These are phyloP conservation scores for Rubia peregrina DNA, from an alignment of 305 asterid genomes.

Conservation along the genomic window DNA sequence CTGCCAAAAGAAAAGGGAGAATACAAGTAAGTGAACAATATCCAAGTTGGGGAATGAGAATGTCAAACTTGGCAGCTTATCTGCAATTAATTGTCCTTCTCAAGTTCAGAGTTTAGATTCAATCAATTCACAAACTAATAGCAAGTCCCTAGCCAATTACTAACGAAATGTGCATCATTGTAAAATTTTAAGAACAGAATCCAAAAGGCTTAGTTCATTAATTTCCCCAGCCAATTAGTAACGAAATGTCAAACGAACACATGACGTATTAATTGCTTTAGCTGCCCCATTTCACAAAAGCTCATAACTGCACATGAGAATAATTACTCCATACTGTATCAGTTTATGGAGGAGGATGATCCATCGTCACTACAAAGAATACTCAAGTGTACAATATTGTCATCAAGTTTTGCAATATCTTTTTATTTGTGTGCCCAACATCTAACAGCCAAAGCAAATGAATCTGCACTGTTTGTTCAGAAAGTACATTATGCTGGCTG, in stretches of 20 bases:
- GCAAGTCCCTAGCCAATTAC: background rate
- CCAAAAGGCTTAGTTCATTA: background rate
- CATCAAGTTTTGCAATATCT: background rate
- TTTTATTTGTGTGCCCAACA: background rate
- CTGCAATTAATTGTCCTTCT: background rate
- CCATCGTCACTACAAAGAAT: background rate
- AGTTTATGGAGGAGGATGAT: background rate
- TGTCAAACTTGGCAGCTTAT: background rate
- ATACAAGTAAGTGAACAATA: background rate
- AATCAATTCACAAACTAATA: background rate
- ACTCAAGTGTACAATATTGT: background rate
- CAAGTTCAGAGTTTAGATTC: constrained; percentile 1
- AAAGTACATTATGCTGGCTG: background rate
- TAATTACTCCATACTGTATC: background rate
- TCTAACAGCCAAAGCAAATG: background rate
- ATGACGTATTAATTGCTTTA: background rate
- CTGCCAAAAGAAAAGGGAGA: constrained; percentile 31
- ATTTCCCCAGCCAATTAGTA: too few relatives aligned
- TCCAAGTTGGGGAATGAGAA: background rate
- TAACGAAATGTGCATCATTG: background rate
- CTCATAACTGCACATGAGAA: background rate
- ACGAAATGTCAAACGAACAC: too few relatives aligned
- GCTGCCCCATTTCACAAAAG: background rate
- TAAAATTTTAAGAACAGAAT: background rate
- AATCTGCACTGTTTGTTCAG: background rate